Evolutionary conservation across 208 protist species (phyloP), one percentile per base, ranked within the genome.

Genomic region (Trypanosoma mega): DNA sequence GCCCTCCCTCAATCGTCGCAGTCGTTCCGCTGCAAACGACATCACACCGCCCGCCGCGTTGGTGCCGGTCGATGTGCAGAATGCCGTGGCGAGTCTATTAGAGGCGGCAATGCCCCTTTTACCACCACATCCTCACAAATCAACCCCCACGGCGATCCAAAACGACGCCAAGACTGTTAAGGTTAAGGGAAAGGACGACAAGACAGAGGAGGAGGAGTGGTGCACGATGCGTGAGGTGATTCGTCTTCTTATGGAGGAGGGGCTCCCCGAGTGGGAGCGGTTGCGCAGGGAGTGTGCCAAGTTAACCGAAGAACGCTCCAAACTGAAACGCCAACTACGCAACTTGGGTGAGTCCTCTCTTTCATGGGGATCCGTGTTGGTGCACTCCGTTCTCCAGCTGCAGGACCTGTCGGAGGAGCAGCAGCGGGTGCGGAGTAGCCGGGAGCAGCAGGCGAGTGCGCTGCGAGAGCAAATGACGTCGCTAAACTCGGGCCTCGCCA

Each of bases 371-470:
- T 31, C 2, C 16, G 20, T 4, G 4, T 3, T 68, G 24, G 6
- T 59, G 21, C n/a, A 41, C 11, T 18, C 59, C 20, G 34, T 47
- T 1, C 41, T 61, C 2, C 51, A 24, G 34, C 20, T 68, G 14
- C 51, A 54, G 23, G 23, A 18, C 3, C 11, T 21, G 30, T 24
- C 45, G 26, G 21, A 9, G 8, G 18, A 34, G 39, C 29, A 68
- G 21, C 6, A 44, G n/a, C 31, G 34, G 16, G 23, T 23, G 3
- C 8, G 27, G 11, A 1, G n/a, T n/a, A 12, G 33, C 30, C 27
- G 41, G 31, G 34, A 68, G 16, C 14, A 12, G 2, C 52, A 27
- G 1, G 34, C 54, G 45, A 7, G 20, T 36, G 45, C 20, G 12
- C 21, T 68, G 3, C 23, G 16, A 0, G 4, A 16, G 1, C 5